Evolutionary conservation across 768 basidiomycete genomes (phyloP).

Genomic region (Mycena pura): DNA sequence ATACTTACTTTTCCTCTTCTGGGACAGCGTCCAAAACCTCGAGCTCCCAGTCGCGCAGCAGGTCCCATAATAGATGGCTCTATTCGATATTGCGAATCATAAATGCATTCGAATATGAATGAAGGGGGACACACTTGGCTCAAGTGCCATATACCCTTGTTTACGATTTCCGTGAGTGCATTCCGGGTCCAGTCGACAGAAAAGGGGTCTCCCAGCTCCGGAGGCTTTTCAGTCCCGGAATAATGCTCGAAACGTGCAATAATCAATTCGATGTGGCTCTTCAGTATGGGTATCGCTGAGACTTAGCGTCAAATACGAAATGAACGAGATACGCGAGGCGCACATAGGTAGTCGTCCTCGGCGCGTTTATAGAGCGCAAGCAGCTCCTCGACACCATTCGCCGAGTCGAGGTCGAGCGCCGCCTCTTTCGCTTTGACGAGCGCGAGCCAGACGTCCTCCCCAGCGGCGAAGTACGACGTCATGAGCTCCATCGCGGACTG

Average conservation of each 20-base stretch:
- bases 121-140: constrained; percentile 57
- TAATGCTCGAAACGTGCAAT: constrained; percentile 50
- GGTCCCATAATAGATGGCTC: constrained; percentile 78
- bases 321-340: constrained; percentile 37
- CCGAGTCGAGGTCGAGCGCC: constrained; percentile 57
- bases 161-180: constrained; percentile 59
- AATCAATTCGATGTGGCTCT: constrained; percentile 71
- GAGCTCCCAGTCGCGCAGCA: constrained; percentile 77
- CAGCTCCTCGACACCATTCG: constrained; percentile 59
- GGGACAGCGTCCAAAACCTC: constrained; percentile 61
- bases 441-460: constrained; percentile 78
- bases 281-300: constrained; percentile 77
- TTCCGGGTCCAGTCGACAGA: constrained; percentile 66
- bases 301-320: background rate
- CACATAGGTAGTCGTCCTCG: constrained; percentile 82
- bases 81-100: constrained; percentile 32
- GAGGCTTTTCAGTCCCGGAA: constrained; percentile 48
- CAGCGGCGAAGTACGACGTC: constrained; percentile 64
- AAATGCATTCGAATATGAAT: background rate
- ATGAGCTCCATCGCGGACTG: constrained; percentile 71
- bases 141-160: constrained; percentile 66
- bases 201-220: constrained; percentile 64
- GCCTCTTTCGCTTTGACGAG: constrained; percentile 62
- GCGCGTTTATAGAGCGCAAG: constrained; percentile 69
- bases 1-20: constrained; percentile 51